Conservation (phyloP, 768 basidiomycete genomes). For the Sarcomyxa edulis region DNA sequence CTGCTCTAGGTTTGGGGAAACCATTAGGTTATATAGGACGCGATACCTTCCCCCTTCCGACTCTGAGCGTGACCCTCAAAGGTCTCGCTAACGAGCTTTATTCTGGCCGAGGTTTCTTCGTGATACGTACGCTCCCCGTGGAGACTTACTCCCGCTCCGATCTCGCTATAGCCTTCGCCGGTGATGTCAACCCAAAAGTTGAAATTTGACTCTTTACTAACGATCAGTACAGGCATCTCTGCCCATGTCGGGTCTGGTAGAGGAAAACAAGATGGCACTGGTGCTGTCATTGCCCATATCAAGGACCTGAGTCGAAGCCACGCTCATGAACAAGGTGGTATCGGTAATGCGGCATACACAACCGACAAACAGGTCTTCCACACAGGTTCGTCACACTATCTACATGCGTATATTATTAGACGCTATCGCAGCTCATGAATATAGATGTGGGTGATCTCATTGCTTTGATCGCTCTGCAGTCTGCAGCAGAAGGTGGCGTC, state of each 20-base stretch:
- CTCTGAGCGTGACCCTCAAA: constrained; percentile 26
- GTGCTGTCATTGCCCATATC: constrained; percentile 40
- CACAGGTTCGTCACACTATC: too few relatives aligned
- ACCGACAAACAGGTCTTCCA: constrained; percentile 48
- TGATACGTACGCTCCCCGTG: constrained; percentile 39
- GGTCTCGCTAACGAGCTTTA: constrained; percentile 36
- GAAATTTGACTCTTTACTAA: constrained; percentile 8
- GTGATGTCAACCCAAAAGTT: constrained; percentile 20
- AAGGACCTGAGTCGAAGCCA: constrained; percentile 40
- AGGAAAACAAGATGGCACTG: constrained; percentile 37
- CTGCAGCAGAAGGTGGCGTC: constrained; percentile 37
- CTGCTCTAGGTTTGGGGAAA: constrained; percentile 17
- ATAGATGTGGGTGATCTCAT: constrained; percentile 43
- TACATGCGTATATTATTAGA: too few relatives aligned
- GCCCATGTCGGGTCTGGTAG: constrained; percentile 39
- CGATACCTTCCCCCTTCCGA: constrained; percentile 39
- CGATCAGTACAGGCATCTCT: constrained; percentile 34
- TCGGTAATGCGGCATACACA: constrained; percentile 40
- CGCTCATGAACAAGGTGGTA: constrained; percentile 33
- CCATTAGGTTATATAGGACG: constrained; percentile 28
- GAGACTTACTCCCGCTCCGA: constrained; percentile 34
- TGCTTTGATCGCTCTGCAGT: constrained; percentile 35
- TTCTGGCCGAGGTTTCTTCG: constrained; percentile 42
- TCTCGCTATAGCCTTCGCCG: constrained; percentile 38
- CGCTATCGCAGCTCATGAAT: too few relatives aligned